A percentile compares a stretch with the other conserved stretches of the same genome.
Conservation (phyloP, 441 rosid species). For the Corymbia citriodora region DNA sequence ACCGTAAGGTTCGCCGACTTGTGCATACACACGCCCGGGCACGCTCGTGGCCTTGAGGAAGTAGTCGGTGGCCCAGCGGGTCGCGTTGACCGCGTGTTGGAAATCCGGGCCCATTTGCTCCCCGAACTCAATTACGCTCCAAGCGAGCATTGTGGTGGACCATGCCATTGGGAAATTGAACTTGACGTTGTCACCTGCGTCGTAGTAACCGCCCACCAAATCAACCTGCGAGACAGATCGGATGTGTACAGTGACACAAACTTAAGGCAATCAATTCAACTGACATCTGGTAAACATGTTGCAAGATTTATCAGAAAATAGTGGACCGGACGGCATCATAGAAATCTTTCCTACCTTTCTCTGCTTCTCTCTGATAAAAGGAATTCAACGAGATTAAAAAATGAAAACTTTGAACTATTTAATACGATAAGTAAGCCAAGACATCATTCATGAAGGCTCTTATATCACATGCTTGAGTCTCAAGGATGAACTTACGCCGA, state of each 20-base stretch:
- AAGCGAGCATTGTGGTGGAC: slow-evolving; percentile 29
- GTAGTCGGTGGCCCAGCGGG: slow-evolving; percentile 34
- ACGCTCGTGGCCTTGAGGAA: slow-evolving; percentile 26
- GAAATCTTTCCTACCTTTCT: background rate
- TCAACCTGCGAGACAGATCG: slow-evolving; percentile 19
- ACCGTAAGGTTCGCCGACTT: slow-evolving; percentile 22
- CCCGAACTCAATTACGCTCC: slow-evolving; percentile 29
- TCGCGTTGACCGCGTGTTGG: slow-evolving; percentile 12
- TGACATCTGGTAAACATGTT: background rate
- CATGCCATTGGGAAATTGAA: slow-evolving; percentile 42
- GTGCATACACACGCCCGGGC: slow-evolving; percentile 14
- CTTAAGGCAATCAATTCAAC: background rate
- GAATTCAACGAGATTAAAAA: background rate
- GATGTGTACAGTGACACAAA: background rate
- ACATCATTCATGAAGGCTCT: no score
- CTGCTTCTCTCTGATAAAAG: background rate
- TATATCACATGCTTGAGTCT: background rate
- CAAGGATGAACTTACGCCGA: background rate
- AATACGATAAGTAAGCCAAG: no score
- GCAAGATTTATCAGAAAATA: background rate
- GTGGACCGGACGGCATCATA: background rate
- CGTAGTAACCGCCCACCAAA: slow-evolving; percentile 35
- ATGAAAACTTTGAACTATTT: no score
- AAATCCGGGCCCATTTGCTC: slow-evolving; percentile 20
- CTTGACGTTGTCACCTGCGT: slow-evolving; percentile 35